Evolutionary conservation across 176 grass and related monocot genomes (phyloP).

Genomic region (Pontederia crassipes): DNA sequence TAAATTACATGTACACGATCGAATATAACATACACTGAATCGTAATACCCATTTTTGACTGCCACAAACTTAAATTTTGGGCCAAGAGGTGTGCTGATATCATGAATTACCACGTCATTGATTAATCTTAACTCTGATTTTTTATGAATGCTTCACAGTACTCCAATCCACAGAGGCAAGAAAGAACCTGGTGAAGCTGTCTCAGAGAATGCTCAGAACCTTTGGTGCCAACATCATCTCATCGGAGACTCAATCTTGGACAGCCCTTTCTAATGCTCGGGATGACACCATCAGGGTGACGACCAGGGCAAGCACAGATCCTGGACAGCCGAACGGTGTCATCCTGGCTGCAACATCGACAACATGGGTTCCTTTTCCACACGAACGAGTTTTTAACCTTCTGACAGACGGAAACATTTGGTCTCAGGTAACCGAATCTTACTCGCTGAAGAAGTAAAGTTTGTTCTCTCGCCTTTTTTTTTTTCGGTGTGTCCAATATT

Average conservation of each 20-base stretch:
- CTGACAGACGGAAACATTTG: slow-evolving; percentile 59
- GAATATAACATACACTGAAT: too few species aligned
- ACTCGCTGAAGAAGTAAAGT: background rate
- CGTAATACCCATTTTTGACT: too few species aligned
- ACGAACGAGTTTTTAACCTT: slow-evolving; percentile 67
- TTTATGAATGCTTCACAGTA: slow-evolving; percentile 25
- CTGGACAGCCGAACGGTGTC: slow-evolving; percentile 68
- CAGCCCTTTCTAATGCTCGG: slow-evolving; percentile 29
- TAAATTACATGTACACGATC: too few species aligned
- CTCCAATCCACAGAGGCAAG: slow-evolving; percentile 53
- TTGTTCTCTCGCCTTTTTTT: background rate
- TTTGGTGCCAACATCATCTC: slow-evolving; percentile 63
- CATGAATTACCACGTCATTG: background rate
- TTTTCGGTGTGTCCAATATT: background rate
- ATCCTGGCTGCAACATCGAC: slow-evolving; percentile 75
- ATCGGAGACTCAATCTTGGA: slow-evolving; percentile 74
- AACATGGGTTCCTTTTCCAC: slow-evolving; percentile 68
- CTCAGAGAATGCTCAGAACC: slow-evolving; percentile 79
- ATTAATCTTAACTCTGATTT: background rate
- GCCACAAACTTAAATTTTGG: too few species aligned
- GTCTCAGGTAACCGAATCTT: slow-evolving; percentile 36
- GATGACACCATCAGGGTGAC: slow-evolving; percentile 66
- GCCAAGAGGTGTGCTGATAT: background rate
- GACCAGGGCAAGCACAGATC: slow-evolving; percentile 39
- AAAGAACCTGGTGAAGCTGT: slow-evolving; percentile 91